Percentiles rank a stretch among this genome's conserved stretches.
Conservation (phyloP, 345 rosid species). For the Turritis glabra region DNA sequence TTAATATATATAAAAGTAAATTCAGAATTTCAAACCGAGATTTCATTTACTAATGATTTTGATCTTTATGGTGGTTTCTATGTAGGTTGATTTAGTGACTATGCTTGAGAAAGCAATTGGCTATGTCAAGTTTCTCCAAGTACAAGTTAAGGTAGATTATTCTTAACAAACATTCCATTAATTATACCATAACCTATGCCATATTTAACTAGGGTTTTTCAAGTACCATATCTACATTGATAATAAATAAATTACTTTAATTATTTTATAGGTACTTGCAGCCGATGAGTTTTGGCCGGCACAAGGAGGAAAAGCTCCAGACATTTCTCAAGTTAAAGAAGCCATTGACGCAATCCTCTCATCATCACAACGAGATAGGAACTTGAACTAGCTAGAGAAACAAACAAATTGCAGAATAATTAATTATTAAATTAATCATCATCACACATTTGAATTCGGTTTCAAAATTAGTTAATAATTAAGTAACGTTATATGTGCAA, state of each 20-base stretch:
- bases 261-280: background rate
- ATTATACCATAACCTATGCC: background rate
- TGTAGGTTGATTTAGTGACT: constrained; percentile 88
- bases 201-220: background rate
- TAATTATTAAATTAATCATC: background rate
- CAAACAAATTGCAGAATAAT: background rate
- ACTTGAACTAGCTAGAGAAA: background rate
- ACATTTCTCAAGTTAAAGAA: constrained; percentile 88
- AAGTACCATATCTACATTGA: background rate
- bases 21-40: too few species aligned
- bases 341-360: constrained; percentile 96
- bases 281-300: constrained; percentile 14
- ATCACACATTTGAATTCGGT: background rate
- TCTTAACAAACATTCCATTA: constrained; percentile 7
- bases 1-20: background rate
- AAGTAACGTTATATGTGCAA: background rate
- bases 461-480: background rate
- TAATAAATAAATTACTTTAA: background rate
- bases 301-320: constrained; percentile 72
- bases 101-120: constrained; percentile 92
- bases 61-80: background rate
- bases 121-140: constrained; percentile 94
- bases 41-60: background rate
- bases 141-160: constrained; percentile 79
- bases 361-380: constrained; percentile 58